Evolutionary conservation across 2,329 filamentous ascomycete genomes (phyloP).

Genomic region (Aspergillus latus): DNA sequence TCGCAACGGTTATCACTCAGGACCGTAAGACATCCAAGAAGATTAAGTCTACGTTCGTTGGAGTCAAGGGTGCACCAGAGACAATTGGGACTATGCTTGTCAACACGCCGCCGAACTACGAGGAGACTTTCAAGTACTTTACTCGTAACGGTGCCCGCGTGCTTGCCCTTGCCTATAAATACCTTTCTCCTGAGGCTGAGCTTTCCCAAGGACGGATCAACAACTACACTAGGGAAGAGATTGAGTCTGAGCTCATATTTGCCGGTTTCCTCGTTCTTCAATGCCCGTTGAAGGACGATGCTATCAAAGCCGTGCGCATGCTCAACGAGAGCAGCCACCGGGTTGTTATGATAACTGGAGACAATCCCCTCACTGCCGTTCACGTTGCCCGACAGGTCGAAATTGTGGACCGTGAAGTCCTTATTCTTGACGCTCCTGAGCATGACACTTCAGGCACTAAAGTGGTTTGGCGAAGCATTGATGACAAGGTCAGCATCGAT

Average conservation of each 20-base stretch:
- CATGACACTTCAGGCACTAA: conserved; percentile 77
- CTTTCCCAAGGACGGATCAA: conserved; percentile 84
- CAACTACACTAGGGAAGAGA: conserved; percentile 87
- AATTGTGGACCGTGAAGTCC: conserved; percentile 91
- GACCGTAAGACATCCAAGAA: conserved; percentile 73
- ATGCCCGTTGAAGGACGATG: conserved; percentile 94
- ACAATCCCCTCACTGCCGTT: conserved; percentile 94
- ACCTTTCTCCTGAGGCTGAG: conserved; percentile 77
- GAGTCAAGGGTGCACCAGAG: conserved; percentile 95
- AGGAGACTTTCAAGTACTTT: conserved; percentile 98
- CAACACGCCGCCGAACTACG: conserved; percentile 79
- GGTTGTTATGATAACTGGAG: conserved; percentile 98
- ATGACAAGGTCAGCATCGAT: conserved; percentile 81
- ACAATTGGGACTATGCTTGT: conserved; percentile 94
- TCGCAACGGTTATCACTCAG: conserved; percentile 75
- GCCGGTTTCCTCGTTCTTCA: conserved; percentile 95
- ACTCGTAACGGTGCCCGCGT: conserved; percentile 94
- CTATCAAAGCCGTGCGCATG: conserved; percentile 90
- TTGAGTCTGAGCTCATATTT: conserved; percentile 81
- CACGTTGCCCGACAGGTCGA: conserved; percentile 95
- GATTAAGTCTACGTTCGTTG: conserved; percentile 82
- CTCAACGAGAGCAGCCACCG: conserved; percentile 98
- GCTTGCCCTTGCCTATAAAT: conserved; percentile 90
- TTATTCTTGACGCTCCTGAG: conserved; percentile 94
- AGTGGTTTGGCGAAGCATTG: conserved; percentile 91